Conservation (phyloP, 345 rosid species). For the Rhizophora apiculata region DNA sequence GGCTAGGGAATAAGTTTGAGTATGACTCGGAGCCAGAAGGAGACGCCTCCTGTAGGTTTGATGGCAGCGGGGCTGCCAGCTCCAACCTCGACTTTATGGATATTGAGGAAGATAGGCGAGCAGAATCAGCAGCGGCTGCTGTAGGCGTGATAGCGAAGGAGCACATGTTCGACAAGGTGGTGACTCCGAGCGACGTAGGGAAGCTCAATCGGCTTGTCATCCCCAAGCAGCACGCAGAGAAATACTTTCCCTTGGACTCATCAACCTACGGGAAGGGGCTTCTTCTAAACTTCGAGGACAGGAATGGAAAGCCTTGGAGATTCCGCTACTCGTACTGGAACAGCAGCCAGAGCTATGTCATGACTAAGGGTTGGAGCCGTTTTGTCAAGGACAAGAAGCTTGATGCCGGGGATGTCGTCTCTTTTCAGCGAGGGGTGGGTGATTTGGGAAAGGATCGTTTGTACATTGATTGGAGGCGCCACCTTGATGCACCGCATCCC, state of each 20-base stretch:
- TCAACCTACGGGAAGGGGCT: constrained; percentile 73
- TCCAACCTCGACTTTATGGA: constrained; percentile 21
- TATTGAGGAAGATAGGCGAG: constrained; percentile 17
- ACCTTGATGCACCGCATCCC: constrained; percentile 48
- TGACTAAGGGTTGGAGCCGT: constrained; percentile 97
- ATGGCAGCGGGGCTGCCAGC: neutral
- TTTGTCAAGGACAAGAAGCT: constrained; percentile 95
- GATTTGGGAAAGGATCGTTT: constrained; percentile 54
- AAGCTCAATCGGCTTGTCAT: constrained; percentile 62
- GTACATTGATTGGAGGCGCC: constrained; percentile 82
- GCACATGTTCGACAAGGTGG: constrained; percentile 59
- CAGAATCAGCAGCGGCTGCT: constrained; percentile 8
- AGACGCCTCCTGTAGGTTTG: constrained; percentile 13
- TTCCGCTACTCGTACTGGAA: constrained; percentile 94
- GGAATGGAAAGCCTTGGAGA: constrained; percentile 69
- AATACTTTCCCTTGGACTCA: constrained; percentile 75
- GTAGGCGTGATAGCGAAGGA: constrained; percentile 36
- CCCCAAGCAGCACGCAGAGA: constrained; percentile 73
- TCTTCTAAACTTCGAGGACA: constrained; percentile 81
- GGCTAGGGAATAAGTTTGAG: constrained; percentile 28
- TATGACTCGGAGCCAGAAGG: constrained; percentile 21
- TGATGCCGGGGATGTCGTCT: constrained; percentile 81
- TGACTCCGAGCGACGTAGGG: constrained; percentile 65
- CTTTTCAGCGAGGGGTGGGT: constrained; percentile 70
- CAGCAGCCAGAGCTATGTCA: constrained; percentile 95